Evolutionary conservation across 1,284 basidiomycete species (phyloP).

Genomic region (Clitocybe nebularis): DNA sequence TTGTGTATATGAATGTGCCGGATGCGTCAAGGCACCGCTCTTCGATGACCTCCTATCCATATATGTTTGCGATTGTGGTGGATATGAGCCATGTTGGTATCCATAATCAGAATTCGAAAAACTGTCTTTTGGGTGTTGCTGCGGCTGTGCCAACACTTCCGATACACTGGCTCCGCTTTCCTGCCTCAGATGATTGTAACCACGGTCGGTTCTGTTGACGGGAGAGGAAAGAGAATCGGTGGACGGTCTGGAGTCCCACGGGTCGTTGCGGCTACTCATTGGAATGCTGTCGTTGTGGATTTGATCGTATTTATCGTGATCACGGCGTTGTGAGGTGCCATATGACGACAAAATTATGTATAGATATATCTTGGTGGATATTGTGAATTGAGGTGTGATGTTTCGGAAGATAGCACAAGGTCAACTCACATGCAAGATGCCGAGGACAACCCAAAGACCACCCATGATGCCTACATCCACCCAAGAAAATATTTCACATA

Average conservation of each 20-base stretch:
- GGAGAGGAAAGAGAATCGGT: constrained; percentile 35
- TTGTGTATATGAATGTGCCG: constrained; percentile 38
- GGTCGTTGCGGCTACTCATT: constrained; percentile 58
- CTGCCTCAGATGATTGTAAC: constrained; percentile 43
- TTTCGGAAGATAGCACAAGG: constrained; percentile 3
- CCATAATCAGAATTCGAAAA: constrained; percentile 32
- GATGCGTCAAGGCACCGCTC: constrained; percentile 17
- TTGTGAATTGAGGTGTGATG: not conserved
- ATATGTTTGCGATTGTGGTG: too few relatives aligned
- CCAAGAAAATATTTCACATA: constrained; percentile 89
- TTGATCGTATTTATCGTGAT: constrained; percentile 79
- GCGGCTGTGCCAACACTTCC: constrained; percentile 49
- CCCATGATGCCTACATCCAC: constrained; percentile 90
- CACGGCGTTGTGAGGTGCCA: constrained; percentile 67
- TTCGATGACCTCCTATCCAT: too few relatives aligned
- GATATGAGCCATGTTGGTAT: constrained; percentile 25
- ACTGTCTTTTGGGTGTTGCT: constrained; percentile 41
- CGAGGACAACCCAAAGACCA: constrained; percentile 76
- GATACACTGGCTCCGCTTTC: constrained; percentile 55
- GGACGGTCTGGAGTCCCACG: constrained; percentile 70
- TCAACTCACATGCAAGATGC: constrained; percentile 63
- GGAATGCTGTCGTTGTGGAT: constrained; percentile 66
- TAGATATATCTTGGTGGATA: constrained; percentile 55
- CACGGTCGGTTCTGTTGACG: constrained; percentile 17
- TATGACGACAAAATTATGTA: constrained; percentile 72